Conservation (phyloP, 805 yeast genomes). For the Cyberlindnera veronae region DNA sequence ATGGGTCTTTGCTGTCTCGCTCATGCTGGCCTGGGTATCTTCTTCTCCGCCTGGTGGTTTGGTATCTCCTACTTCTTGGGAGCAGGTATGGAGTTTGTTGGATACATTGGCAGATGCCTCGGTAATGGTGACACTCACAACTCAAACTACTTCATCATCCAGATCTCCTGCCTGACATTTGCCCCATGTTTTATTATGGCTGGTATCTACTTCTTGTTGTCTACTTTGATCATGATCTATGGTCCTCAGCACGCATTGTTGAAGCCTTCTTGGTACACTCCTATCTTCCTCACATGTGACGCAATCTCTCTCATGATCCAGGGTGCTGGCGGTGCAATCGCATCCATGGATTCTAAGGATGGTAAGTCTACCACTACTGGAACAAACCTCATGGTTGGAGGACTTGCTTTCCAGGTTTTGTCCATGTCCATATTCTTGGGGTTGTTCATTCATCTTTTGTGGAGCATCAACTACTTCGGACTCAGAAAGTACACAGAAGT, state of each 20-base stretch:
- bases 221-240: conserved; percentile 60
- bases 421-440: conserved; percentile 60
- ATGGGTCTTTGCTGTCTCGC: conserved; percentile 44
- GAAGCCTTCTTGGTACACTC: conserved; percentile 58
- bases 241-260: conserved; percentile 50
- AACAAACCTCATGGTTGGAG: conserved; percentile 71
- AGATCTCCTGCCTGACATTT: conserved; percentile 64
- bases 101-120: conserved; percentile 59
- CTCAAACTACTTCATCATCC: conserved; percentile 44
- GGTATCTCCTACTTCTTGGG: conserved; percentile 57
- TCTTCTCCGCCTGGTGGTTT: conserved; percentile 62
- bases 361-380: conserved; percentile 40
- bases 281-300: conserved; percentile 65
- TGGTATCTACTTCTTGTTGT: conserved; percentile 71
- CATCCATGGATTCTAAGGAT: conserved; percentile 29
- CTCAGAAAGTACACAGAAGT: conserved; percentile 23
- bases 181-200: conserved; percentile 87
- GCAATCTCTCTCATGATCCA: conserved; percentile 61
- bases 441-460: no score
- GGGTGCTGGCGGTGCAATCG: conserved; percentile 74
- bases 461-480: conserved; percentile 35
- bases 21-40: conserved; percentile 42
- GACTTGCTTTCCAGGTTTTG: conserved; percentile 71
- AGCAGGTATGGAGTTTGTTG: conserved; percentile 56
- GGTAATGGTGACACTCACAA: conserved; percentile 37